Percentiles rank a stretch among this genome's conserved stretches.
Conservation (phyloP, 192 early-diverging fungal genomes). For the Rhizoclosmatium sp. region DNA sequence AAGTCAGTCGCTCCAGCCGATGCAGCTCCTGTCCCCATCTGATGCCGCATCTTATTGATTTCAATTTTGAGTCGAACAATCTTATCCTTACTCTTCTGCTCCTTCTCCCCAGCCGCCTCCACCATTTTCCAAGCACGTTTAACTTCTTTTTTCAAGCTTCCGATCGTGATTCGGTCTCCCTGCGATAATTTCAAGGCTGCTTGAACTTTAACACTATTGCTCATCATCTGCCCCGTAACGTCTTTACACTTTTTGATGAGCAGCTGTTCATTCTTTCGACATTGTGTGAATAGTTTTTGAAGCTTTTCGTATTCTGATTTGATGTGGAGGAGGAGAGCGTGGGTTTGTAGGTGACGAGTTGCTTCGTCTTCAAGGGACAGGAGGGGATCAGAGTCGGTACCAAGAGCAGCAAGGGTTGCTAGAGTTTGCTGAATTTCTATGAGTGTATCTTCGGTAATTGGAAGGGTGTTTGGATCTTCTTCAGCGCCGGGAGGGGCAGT, state of each 20-base stretch:
- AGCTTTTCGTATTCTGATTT: slow-evolving; percentile 60
- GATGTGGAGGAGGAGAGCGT: slow-evolving; percentile 25
- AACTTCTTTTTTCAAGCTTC: slow-evolving; percentile 60
- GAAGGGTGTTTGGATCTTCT: background rate
- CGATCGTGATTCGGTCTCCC: slow-evolving; percentile 53
- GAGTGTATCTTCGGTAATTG: slow-evolving; percentile 23
- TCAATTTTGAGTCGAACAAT: slow-evolving; percentile 57
- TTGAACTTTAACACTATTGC: slow-evolving; percentile 60
- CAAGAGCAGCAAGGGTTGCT: slow-evolving; percentile 30
- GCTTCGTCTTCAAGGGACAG: background rate
- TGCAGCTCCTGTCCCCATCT: background rate
- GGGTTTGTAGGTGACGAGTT: background rate
- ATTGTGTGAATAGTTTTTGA: slow-evolving; percentile 54
- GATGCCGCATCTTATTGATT: slow-evolving; percentile 39
- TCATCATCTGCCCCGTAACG: slow-evolving; percentile 51
- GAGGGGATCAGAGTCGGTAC: background rate
- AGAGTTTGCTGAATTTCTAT: slow-evolving; percentile 44
- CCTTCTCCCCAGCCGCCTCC: slow-evolving; percentile 55
- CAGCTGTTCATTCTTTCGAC: slow-evolving; percentile 57
- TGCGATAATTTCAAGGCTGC: slow-evolving; percentile 57
- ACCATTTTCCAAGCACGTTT: slow-evolving; percentile 66
- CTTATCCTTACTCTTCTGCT: slow-evolving; percentile 51
- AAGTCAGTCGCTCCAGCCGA: background rate
- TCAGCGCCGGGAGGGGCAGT: no score
- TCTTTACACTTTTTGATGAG: slow-evolving; percentile 58